These are phyloP conservation scores for Phylloporus sp. DNA, from an alignment of 768 basidiomycete genomes.

Conservation along the genomic window DNA sequence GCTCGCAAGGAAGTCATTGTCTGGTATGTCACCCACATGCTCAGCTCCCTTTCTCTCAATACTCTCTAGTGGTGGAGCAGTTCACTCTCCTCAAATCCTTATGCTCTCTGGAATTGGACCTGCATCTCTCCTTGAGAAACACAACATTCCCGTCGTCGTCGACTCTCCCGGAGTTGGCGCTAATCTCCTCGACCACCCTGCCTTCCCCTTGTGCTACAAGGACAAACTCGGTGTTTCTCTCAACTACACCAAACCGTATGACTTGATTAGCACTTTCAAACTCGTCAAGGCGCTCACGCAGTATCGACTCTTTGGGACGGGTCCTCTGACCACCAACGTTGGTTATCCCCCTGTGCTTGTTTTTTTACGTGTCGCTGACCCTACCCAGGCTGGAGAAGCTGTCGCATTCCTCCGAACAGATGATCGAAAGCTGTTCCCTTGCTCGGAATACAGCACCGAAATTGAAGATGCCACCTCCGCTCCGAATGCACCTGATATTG, in stretches of 20 bases:
- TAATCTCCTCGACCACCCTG: slow-evolving; percentile 67
- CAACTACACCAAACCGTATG: slow-evolving; percentile 34
- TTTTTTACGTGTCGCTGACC: not conserved
- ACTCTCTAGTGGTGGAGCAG: slow-evolving; percentile 48
- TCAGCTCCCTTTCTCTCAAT: not conserved
- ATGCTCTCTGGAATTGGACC: slow-evolving; percentile 80
- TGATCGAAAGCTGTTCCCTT: slow-evolving; percentile 29
- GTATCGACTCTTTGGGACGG: slow-evolving; percentile 45
- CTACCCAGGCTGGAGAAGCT: slow-evolving; percentile 24
- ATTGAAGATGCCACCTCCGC: slow-evolving; percentile 31
- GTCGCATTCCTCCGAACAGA: slow-evolving; percentile 33
- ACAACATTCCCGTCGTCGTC: slow-evolving; percentile 52
- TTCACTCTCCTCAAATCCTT: slow-evolving; percentile 65
- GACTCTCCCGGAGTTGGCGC: slow-evolving; percentile 74
- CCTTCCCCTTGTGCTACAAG: slow-evolving; percentile 48
- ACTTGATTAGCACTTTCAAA: slow-evolving; percentile 18
- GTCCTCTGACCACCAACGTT: slow-evolving; percentile 55
- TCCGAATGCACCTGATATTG: slow-evolving; percentile 29
- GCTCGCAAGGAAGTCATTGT: slow-evolving; percentile 60
- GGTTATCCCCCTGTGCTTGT: not conserved
- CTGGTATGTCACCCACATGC: slow-evolving; percentile 38
- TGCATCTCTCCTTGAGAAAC: slow-evolving; percentile 45
- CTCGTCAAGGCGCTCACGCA: slow-evolving; percentile 33
- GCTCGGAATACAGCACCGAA: slow-evolving; percentile 22
- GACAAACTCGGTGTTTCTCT: slow-evolving; percentile 46